Evolutionary conservation across 208 protist genomes (phyloP), one percentile per base, ranked within the genome.

Genomic region (Trypanosoma mega): DNA sequence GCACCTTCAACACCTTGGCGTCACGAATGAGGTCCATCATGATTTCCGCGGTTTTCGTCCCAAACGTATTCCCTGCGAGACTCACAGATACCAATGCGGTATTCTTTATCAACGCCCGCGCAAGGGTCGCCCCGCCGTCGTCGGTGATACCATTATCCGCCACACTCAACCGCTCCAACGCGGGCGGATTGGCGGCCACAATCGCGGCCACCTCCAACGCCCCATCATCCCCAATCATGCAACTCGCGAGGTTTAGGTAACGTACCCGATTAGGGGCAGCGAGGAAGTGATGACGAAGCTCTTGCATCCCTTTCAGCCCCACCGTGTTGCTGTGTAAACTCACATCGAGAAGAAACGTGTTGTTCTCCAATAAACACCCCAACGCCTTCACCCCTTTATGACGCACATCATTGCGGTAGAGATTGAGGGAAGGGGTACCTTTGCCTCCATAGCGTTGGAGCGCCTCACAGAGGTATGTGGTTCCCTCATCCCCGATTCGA

Each of bases 171-270:
- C 82, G 71, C 53, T 87, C 72, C 29, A 94, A 59, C 3, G 59
- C 26, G 0, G 84, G 77, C 14, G 81, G 49, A 49, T 89, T 74
- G 5, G 88, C 73, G 11, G 55, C 57, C 37, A 94, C 82, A 46
- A 94, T 63, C 1, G 55, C 53, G 3, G 82, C 88, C 27, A 92
- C 50, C 37, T 89, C 80, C 36, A 67, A 63, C 8, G 88, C 88
- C 5, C 88, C 88, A 29, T 87, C 82, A 37, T 94, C 84, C 44
- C 88, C 88, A 4, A 94, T 60, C 71, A 89, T 80, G 72, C 88
- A 92, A 54, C 92, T 81, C 24, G 63, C 51, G 2, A 94, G 43
- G 48, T 88, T 79, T 21, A 94, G 63, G 1, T 27, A 64, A 18
- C 88, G 84, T 59, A 94, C 50, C 7, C 29, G 20, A 30, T 79